A percentile compares a stretch with the other conserved stretches of the same genome.
Evolutionary conservation across 2,329 filamentous ascomycete species (phyloP).

Genomic region (Cadophora luteo-olivacea): DNA sequence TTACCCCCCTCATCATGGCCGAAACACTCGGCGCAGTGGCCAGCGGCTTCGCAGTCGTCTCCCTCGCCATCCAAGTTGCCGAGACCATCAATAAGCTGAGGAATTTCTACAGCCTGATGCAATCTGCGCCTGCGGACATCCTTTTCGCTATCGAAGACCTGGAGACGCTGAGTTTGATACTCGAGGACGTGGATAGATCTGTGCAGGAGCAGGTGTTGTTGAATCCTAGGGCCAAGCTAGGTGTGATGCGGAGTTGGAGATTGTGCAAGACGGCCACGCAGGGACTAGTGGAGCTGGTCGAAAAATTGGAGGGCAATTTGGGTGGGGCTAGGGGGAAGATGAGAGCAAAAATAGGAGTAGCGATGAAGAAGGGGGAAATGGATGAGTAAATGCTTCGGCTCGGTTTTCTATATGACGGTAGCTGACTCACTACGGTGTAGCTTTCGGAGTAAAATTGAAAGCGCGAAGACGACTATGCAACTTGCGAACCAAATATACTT

Average conservation of each 20-base stretch:
- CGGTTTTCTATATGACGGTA: too few relatives aligned
- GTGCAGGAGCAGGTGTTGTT: constrained; percentile 1
- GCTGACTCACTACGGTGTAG: neutral
- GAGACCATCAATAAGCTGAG: constrained; percentile 24
- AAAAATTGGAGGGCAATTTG: neutral
- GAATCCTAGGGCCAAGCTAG: neutral
- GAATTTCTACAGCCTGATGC: constrained; percentile 19
- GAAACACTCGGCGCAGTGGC: constrained; percentile 22
- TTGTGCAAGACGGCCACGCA: neutral
- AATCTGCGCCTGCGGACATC: constrained; percentile 16
- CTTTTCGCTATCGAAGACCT: neutral
- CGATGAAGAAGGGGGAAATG: constrained; percentile 6
- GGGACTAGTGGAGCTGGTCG: neutral
- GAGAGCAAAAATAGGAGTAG: neutral
- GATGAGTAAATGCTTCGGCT: neutral
- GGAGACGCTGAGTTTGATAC: neutral
- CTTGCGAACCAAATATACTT: constrained; percentile 25
- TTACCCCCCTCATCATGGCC: constrained; percentile 19
- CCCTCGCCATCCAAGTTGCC: constrained; percentile 26
- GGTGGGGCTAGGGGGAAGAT: constrained; percentile 2
- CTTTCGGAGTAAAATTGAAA: constrained; percentile 17
- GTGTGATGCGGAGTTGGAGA: constrained; percentile 3
- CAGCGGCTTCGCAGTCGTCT: constrained; percentile 26
- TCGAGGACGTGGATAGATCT: neutral
- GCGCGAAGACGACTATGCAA: constrained; percentile 24